Conservation (phyloP, 768 basidiomycete species). For the Austroboletus eburneus region DNA sequence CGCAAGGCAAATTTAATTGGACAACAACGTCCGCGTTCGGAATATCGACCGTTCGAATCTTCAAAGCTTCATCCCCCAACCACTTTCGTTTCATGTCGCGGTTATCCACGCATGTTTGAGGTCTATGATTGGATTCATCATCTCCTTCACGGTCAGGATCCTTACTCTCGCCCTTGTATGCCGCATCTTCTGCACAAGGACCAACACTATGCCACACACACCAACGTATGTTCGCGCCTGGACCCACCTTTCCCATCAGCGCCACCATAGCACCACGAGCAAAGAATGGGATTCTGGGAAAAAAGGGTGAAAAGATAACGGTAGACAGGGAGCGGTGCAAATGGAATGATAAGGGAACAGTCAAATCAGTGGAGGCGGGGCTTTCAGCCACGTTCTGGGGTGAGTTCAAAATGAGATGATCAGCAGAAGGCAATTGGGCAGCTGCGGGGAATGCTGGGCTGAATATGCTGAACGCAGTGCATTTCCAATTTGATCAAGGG, state of each 20-base stretch:
- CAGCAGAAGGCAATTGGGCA: background rate
- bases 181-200: conserved; percentile 15
- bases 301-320: conserved; percentile 45
- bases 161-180: background rate
- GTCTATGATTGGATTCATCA: background rate
- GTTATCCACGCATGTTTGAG: background rate
- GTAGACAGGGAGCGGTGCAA: conserved; percentile 7
- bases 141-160: background rate
- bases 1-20: no score
- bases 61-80: no score
- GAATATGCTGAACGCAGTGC: conserved; percentile 32
- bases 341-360: background rate
- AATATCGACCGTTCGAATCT: no score
- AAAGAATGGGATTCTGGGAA: conserved; percentile 67
- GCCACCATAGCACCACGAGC: conserved; percentile 61
- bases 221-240: conserved; percentile 13
- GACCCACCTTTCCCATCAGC: conserved; percentile 50
- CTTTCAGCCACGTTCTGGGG: background rate
- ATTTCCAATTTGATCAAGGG: conserved; percentile 47
- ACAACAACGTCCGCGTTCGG: no score
- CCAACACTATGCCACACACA: conserved; percentile 30
- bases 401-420: background rate
- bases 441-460: conserved; percentile 4
- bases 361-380: background rate
- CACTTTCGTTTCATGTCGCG: background rate